Percentiles rank a stretch among this genome's conserved stretches.
Evolutionary conservation across 2,329 filamentous ascomycete genomes (phyloP).

Genomic region (Plectosphaerella sp.): DNA sequence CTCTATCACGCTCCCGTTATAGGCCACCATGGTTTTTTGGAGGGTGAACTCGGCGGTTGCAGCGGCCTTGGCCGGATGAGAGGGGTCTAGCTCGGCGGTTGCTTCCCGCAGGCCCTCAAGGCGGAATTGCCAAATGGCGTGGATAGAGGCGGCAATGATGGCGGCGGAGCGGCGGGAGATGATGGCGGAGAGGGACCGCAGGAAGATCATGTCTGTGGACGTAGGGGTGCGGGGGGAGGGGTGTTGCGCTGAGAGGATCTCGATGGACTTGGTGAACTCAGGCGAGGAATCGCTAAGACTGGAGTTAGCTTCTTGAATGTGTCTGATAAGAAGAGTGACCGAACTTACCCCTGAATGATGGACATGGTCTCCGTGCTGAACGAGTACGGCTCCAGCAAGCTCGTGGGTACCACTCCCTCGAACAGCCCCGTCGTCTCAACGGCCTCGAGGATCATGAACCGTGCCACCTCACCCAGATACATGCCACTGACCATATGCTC

Average conservation of each 20-base stretch:
- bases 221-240: conserved; percentile 38
- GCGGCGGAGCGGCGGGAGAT: conserved; percentile 56
- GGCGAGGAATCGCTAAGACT: conserved; percentile 37
- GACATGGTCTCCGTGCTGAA: conserved; percentile 59
- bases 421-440: conserved; percentile 50
- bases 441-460: conserved; percentile 54
- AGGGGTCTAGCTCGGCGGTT: conserved; percentile 16
- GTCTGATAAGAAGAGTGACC: not conserved
- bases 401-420: conserved; percentile 51
- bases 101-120: conserved; percentile 39
- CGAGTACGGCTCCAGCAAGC: conserved; percentile 48
- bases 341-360: conserved; percentile 49
- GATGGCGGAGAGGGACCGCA: conserved; percentile 48
- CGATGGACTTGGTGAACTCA: conserved; percentile 36
- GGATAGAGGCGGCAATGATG: conserved; percentile 54
- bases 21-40: conserved; percentile 59
- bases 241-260: conserved; percentile 45
- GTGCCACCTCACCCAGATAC: conserved; percentile 62
- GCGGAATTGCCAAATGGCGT: conserved; percentile 54
- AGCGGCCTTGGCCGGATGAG: conserved; percentile 23
- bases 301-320: no score
- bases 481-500: conserved; percentile 61
- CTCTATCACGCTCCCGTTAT: conserved; percentile 76
- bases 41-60: conserved; percentile 47
- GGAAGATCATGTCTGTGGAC: conserved; percentile 41